Evolutionary conservation across 352 stramenopile genomes (phyloP), one percentile per base, ranked within the genome.

Genomic region (Phytopythium kandeliae): DNA sequence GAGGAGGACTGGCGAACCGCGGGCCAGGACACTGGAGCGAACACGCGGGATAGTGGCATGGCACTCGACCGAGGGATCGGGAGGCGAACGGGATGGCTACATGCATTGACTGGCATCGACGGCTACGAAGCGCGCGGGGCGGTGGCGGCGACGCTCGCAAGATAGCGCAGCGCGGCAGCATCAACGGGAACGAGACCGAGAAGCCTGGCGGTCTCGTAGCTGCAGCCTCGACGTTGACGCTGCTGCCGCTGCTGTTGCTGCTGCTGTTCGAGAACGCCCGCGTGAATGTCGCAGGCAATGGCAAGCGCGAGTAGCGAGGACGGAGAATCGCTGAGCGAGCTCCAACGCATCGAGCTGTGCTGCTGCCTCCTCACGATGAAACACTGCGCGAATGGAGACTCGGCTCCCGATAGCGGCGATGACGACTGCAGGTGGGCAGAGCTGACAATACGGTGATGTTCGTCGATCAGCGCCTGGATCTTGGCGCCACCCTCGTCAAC

Each of bases 381-480:
- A n/a, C n/a, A n/a, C n/a, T n/a, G n/a, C n/a, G n/a, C n/a, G n/a
- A n/a, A n/a, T n/a, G n/a, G n/a, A n/a, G n/a, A n/a, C n/a, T n/a
- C n/a, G n/a, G n/a, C n/a, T n/a, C n/a, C n/a, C n/a, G n/a, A n/a
- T n/a, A n/a, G n/a, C n/a, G n/a, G n/a, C n/a, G n/a, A n/a, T 33
- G 28, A 11, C 28, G 28, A 33, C 5, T 10, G 28, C 28, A 33
- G 5, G 28, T 33, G 59, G 21, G 62, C 58, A 2, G 52, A 58
- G 7, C 22, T 44, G 9, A 79, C 67, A 38, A 79, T 71, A 3
- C 53, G 45, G n/a, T 42, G 31, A 13, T 65, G 30, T 35, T 79
- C 66, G 13, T 58, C 56, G 51, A 67, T 36, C 15, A 79, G 46
- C 22, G 51, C 46, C n/a, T 22, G 42, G n/a, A 74, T 22, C 55